These are phyloP conservation scores for Pichia paraexigua DNA, from an alignment of 805 yeast genomes.

Conservation along the genomic window DNA sequence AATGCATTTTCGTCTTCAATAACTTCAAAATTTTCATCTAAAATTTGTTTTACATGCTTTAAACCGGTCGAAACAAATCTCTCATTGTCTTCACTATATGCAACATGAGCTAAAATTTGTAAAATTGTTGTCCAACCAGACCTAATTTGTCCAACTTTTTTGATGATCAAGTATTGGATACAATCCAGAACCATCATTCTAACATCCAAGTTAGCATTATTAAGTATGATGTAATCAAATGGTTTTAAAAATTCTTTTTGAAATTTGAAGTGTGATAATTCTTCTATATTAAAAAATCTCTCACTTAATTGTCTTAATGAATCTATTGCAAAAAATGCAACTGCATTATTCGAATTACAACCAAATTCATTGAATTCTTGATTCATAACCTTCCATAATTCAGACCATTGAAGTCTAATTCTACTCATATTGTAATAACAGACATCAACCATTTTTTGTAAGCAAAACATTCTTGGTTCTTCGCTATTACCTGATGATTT, in stretches of 20 bases:
- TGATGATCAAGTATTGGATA: constrained; percentile 72
- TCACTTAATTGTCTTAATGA: constrained; percentile 87
- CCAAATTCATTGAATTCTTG: constrained; percentile 81
- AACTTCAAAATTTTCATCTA: constrained; percentile 50
- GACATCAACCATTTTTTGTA: constrained; percentile 94
- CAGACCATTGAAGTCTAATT: constrained; percentile 94
- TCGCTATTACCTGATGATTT: constrained; percentile 75
- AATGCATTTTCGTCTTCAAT: constrained; percentile 66
- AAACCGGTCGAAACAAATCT: constrained; percentile 56
- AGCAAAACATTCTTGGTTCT: constrained; percentile 83
- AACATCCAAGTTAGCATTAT: constrained; percentile 61
- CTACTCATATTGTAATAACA: constrained; percentile 97
- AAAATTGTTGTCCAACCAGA: constrained; percentile 95
- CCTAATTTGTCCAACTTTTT: constrained; percentile 64
- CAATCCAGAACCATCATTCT: constrained; percentile 89
- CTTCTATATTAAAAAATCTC: constrained; percentile 90
- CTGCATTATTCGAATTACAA: constrained; percentile 63
- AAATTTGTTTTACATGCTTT: constrained; percentile 54
- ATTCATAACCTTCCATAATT: constrained; percentile 91
- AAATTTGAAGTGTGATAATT: constrained; percentile 89
- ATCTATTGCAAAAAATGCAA: constrained; percentile 87
- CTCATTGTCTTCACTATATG: constrained; percentile 46
- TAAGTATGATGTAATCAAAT: constrained; percentile 66
- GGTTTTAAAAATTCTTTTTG: constrained; percentile 92
- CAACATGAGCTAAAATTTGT: constrained; percentile 68